Evolutionary conservation across 2,329 filamentous ascomycete genomes (phyloP), one percentile per base, ranked within the genome.

Genomic region (Apiospora marii): DNA sequence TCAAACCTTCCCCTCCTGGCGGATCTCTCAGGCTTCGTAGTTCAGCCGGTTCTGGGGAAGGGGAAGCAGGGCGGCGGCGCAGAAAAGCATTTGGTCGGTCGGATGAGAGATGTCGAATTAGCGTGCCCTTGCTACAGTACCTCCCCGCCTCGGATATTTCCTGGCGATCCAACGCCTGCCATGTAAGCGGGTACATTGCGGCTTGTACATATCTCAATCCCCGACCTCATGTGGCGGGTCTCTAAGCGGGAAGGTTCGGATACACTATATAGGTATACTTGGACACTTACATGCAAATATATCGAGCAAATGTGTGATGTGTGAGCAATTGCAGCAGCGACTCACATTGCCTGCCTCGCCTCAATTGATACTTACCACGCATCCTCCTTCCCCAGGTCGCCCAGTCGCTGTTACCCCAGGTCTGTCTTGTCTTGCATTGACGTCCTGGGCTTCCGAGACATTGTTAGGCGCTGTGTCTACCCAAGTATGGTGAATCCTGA

Each of bases 401-500:
- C 58, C 22, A 34, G 58, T n/a, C 34, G 19, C 10, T 64, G 58
- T 64, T 64, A 41, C 58, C 41, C 58, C 12, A 64, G 58, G 58
- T 34, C 22, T 37, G 53, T 71, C 70, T 64, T 37, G 53, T 71
- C 70, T 67, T 48, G 70, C 51, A 64, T 71, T 71, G 58, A 30
- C 58, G 34, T 30, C 24, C 53, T 49, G 43, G 24, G 61, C 43
- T 71, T 71, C 70, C 70, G 70, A 64, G 51, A 67, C 70, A 64
- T 67, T 34, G 51, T 67, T 70, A 43, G 69, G 69, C 69, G 49
- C 37, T 46, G 69, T 70, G 49, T 51, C 58, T 64, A 64, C 37
- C 37, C 37, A 41, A 41, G 58, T 64, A 30, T 41, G 48, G 58
- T 41, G 48, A 49, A n/a, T 49, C 48, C 48, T 49, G 48, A 49